These are phyloP conservation scores for Fusarium circinatum DNA, from an alignment of 2,329 filamentous ascomycete genomes.

Conservation along the genomic window DNA sequence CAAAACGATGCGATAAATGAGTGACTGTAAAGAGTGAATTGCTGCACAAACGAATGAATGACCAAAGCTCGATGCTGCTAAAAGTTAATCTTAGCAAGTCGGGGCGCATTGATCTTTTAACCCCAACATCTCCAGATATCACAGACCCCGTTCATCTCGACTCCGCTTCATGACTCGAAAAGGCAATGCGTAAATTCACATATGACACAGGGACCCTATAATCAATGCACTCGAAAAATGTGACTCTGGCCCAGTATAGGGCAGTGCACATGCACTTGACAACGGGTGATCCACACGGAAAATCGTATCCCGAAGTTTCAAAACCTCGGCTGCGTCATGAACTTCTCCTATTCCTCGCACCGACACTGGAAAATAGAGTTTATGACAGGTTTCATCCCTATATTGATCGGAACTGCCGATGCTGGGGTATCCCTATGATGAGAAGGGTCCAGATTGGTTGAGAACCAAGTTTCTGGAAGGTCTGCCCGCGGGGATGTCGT, in stretches of 20 bases:
- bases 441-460: not conserved
- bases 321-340: not conserved
- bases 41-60: not conserved
- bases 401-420: not conserved
- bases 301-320: constrained; percentile 13
- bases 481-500: too few relatives aligned
- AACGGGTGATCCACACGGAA: not conserved
- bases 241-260: not conserved
- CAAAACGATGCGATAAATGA: not conserved
- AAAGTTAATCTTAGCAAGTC: not conserved
- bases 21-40: not conserved
- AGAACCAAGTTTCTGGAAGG: not conserved
- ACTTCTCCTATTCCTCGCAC: not conserved
- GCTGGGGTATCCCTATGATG: not conserved
- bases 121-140: not conserved
- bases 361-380: constrained; percentile 9
- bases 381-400: constrained; percentile 9
- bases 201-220: not conserved
- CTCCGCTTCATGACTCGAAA: not conserved
- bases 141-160: not conserved
- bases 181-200: constrained; percentile 7
- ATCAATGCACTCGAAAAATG: not conserved
- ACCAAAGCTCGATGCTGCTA: not conserved
- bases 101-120: constrained; percentile 10
- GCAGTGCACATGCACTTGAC: not conserved